A percentile compares a stretch with the other conserved stretches of the same genome.
These are phyloP conservation scores for Arabidopsis suecica DNA, from an alignment of 345 rosid genomes.

Conservation along the genomic window DNA sequence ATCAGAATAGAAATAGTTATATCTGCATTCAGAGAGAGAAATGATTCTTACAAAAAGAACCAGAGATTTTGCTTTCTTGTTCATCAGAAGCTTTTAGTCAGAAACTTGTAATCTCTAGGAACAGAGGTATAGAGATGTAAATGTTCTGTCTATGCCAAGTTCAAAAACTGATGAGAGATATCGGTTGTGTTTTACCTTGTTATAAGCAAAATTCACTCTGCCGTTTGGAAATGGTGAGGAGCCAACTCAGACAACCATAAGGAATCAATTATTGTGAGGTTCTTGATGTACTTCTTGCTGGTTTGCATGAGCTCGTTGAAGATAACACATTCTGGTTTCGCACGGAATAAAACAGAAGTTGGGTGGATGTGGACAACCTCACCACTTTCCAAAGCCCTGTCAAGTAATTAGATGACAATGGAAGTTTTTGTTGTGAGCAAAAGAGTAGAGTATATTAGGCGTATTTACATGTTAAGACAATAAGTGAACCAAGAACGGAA, in stretches of 20 bases:
- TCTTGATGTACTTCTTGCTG: slow-evolving; percentile 77
- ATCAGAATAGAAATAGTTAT: slow-evolving; percentile 9
- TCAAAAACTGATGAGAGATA: neutral
- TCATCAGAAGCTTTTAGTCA: slow-evolving; percentile 4
- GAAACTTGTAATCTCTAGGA: slow-evolving; percentile 1
- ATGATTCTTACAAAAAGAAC: neutral
- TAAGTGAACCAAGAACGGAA: slow-evolving; percentile 12
- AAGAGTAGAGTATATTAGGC: slow-evolving; percentile 5
- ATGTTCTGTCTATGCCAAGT: slow-evolving; percentile 9
- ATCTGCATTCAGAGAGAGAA: slow-evolving; percentile 26
- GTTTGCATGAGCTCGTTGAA: slow-evolving; percentile 90
- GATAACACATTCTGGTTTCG: slow-evolving; percentile 78
- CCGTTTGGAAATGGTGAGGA: slow-evolving; percentile 73
- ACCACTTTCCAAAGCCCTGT: slow-evolving; percentile 91
- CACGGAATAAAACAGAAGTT: slow-evolving; percentile 69
- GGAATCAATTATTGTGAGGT: slow-evolving; percentile 72
- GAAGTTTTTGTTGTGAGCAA: slow-evolving; percentile 1
- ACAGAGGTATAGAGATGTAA: neutral
- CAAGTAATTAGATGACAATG: slow-evolving; percentile 36
- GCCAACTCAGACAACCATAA: slow-evolving; percentile 89
- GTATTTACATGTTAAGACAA: slow-evolving; percentile 7
- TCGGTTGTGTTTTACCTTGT: slow-evolving; percentile 27
- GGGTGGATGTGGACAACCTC: slow-evolving; percentile 90
- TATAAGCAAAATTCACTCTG: slow-evolving; percentile 44
- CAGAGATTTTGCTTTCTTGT: neutral